Percentiles rank a stretch among this genome's conserved stretches.
phyloP scores from a whole-genome alignment of 768 basidiomycete species.

The Xerocomellus chrysenteron region DNA sequence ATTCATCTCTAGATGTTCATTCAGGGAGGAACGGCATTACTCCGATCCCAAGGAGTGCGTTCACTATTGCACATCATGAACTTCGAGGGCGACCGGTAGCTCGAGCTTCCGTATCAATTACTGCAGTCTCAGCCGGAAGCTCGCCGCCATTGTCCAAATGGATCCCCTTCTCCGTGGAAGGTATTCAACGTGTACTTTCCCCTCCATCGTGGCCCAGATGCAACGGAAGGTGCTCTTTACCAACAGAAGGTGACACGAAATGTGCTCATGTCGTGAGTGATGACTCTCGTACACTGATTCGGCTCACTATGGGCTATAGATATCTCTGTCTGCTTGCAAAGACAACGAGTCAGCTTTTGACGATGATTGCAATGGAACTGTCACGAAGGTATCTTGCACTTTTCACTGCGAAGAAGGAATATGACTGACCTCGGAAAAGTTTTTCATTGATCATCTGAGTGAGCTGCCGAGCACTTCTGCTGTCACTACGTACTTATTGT shows the following conservation, averaged over 20 bases:
- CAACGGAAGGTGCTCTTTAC: conserved; percentile 16
- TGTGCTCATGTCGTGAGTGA: conserved; percentile 27
- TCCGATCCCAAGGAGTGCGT: not conserved
- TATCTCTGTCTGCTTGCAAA: conserved; percentile 30
- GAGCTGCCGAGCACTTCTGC: not conserved
- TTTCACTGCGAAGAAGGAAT: not conserved
- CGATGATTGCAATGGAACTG: conserved; percentile 12
- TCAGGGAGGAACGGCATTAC: conserved; percentile 1
- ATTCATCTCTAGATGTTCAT: not conserved
- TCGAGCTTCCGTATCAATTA: conserved; percentile 10
- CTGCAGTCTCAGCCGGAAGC: conserved; percentile 16
- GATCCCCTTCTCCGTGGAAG: conserved; percentile 6
- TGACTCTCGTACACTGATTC: not conserved
- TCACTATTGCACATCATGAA: not conserved
- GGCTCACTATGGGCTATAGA: conserved; percentile 11
- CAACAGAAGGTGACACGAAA: not conserved
- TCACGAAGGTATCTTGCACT: conserved; percentile 20
- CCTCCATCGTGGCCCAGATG: conserved; percentile 18
- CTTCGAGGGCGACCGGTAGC: conserved; percentile 12
- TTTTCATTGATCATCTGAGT: conserved; percentile 30
- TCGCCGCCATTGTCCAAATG: conserved; percentile 16
- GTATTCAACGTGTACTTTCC: conserved; percentile 18
- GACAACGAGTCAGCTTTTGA: conserved; percentile 27
- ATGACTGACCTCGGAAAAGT: conserved; percentile 16
- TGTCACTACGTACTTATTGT: not conserved